Conservation (phyloP, 2,329 filamentous ascomycete species). For the Talaromyces sp. region DNA sequence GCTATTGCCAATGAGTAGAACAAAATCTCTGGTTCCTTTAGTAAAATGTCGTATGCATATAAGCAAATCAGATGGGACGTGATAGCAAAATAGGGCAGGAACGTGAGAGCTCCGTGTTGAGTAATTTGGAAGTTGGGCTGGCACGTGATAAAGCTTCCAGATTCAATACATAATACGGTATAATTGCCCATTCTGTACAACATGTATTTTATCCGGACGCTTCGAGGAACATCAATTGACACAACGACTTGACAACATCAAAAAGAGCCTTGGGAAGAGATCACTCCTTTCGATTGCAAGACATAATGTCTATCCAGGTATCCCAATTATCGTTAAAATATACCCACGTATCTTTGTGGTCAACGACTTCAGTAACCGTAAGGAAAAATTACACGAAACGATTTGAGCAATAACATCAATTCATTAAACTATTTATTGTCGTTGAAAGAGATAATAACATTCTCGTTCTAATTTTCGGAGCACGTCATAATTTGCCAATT, state of each 20-base stretch:
- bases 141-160: slow-evolving; percentile 10
- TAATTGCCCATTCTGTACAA: not conserved
- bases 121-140: slow-evolving; percentile 13
- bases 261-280: not conserved
- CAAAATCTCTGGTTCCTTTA: not conserved
- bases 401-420: slow-evolving; percentile 4
- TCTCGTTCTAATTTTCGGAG: slow-evolving; percentile 10
- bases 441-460: not conserved
- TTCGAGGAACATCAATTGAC: not conserved
- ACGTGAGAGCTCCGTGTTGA: slow-evolving; percentile 13
- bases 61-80: not conserved
- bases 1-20: not conserved
- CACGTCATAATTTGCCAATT: not conserved
- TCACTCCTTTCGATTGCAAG: not conserved
- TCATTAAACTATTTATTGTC: slow-evolving; percentile 16
- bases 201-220: not conserved
- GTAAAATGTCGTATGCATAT: not conserved
- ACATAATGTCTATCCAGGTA: not conserved
- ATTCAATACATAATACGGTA: not conserved
- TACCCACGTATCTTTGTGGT: no score
- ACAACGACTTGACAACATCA: not conserved
- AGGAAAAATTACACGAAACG: not conserved
- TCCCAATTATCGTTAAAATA: no score
- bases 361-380: not conserved
- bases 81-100: slow-evolving; percentile 16